These are phyloP conservation scores for Colletotrichum sublineola DNA, from an alignment of 2,329 filamentous ascomycete genomes.

Conservation along the genomic window DNA sequence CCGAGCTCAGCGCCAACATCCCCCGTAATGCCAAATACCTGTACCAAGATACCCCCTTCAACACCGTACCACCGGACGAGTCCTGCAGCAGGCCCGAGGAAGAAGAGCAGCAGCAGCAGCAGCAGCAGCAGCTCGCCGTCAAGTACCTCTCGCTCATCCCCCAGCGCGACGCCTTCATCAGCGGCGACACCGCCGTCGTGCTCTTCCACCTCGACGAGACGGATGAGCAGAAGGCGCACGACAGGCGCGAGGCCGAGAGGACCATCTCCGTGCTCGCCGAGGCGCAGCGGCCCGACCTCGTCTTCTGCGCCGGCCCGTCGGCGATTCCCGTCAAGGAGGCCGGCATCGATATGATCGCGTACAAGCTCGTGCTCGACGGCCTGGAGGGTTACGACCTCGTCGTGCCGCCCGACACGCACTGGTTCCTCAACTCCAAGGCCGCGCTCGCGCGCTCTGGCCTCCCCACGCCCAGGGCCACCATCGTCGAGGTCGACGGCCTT, in stretches of 20 bases:
- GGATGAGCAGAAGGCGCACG: conserved; percentile 45
- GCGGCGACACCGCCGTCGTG: conserved; percentile 45
- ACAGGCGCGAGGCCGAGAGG: conserved; percentile 48
- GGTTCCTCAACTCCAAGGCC: conserved; percentile 54
- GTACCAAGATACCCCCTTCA: conserved; percentile 53
- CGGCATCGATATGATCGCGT: conserved; percentile 48
- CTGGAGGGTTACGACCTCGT: conserved; percentile 48
- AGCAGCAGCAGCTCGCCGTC: conserved; percentile 46
- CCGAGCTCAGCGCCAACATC: conserved; percentile 47
- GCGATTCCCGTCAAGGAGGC: conserved; percentile 46
- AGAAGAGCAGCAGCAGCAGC: background rate
- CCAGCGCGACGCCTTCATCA: conserved; percentile 54
- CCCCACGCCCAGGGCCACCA: conserved; percentile 49
- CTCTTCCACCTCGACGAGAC: conserved; percentile 49
- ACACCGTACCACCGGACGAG: conserved; percentile 43
- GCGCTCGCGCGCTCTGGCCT: conserved; percentile 51
- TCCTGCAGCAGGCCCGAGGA: background rate
- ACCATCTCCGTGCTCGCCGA: conserved; percentile 49
- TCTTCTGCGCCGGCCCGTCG: conserved; percentile 51
- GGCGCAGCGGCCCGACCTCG: conserved; percentile 48
- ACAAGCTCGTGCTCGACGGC: conserved; percentile 50
- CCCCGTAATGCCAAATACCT: conserved; percentile 54
- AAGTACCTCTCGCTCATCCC: conserved; percentile 54
- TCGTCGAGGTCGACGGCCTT: conserved; percentile 46
- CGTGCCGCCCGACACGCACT: conserved; percentile 50